These are phyloP conservation scores for Viridothelium virens DNA, from an alignment of 495 filamentous ascomycete genomes.

Conservation along the genomic window DNA sequence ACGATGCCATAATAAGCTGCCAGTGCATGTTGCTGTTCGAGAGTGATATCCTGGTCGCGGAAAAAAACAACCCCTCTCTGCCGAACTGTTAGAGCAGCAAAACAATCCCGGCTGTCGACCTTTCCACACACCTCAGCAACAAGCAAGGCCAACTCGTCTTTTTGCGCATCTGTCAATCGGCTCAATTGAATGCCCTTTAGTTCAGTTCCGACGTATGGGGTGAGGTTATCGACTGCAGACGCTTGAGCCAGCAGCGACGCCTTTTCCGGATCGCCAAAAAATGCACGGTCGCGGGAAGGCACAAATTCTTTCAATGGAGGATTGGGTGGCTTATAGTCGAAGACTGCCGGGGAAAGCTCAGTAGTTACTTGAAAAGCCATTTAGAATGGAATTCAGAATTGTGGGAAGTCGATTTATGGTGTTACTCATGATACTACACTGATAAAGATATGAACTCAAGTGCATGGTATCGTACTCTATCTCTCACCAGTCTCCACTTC, in stretches of 20 bases:
- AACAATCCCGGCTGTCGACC: background rate
- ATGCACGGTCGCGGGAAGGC: constrained; percentile 11
- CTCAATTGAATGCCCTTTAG: constrained; percentile 39
- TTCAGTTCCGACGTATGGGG: constrained; percentile 40
- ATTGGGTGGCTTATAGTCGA: constrained; percentile 11
- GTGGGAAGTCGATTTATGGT: background rate
- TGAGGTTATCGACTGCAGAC: constrained; percentile 27
- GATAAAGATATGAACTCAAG: too few relatives aligned
- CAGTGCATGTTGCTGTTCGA: constrained; percentile 15
- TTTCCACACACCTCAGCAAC: constrained; percentile 31
- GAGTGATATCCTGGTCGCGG: constrained; percentile 38
- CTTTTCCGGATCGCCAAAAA: constrained; percentile 13
- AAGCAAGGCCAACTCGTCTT: constrained; percentile 41
- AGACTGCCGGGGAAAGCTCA: constrained; percentile 10
- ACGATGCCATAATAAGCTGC: constrained; percentile 13
- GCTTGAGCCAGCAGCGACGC: constrained; percentile 10
- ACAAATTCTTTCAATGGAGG: constrained; percentile 13
- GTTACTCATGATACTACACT: too few relatives aligned
- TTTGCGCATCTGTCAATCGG: constrained; percentile 34
- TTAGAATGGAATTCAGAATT: background rate
- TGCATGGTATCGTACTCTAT: too few relatives aligned
- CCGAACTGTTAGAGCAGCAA: background rate
- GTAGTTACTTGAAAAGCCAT: constrained; percentile 2
- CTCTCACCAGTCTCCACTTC: background rate
- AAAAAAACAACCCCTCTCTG: constrained; percentile 39